Conservation (phyloP, 306 rosid species). For the Rosa multiflora region DNA sequence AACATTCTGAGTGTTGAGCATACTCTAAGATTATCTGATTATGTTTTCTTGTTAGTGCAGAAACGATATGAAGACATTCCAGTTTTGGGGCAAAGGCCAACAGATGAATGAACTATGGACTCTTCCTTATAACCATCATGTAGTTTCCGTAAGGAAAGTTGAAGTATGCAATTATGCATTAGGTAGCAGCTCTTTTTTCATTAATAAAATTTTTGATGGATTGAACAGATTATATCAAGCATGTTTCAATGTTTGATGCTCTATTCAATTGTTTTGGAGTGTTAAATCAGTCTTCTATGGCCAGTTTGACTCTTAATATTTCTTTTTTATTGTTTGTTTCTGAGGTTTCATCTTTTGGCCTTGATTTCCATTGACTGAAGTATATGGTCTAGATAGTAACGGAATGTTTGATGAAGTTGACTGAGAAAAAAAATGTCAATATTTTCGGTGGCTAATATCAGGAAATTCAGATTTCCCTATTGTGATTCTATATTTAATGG, state of each 20-base stretch:
- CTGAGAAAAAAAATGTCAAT: background rate
- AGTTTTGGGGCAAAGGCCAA: constrained; percentile 53
- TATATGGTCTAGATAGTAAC: background rate
- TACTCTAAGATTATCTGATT: too few species aligned
- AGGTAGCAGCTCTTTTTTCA: constrained; percentile 44
- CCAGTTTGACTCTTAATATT: background rate
- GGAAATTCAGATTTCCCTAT: background rate
- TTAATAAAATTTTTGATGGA: constrained; percentile 38
- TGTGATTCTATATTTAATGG: background rate
- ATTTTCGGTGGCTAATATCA: background rate
- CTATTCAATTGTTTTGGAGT: too few species aligned
- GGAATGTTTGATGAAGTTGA: background rate
- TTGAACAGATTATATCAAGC: background rate
- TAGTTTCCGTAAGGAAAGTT: constrained; percentile 27
- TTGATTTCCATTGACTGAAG: background rate
- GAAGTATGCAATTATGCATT: constrained; percentile 29
- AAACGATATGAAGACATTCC: constrained; percentile 56
- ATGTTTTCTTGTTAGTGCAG: constrained; percentile 28
- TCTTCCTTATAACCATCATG: constrained; percentile 4
- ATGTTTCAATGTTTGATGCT: background rate
- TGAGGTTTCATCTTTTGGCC: background rate
- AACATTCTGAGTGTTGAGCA: too few species aligned
- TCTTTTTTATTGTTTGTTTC: background rate
- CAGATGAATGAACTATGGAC: constrained; percentile 39
- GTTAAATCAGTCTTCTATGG: too few species aligned